These are phyloP conservation scores for Penicillium decumbens DNA, from an alignment of 2,329 filamentous ascomycete species.

Conservation along the genomic window DNA sequence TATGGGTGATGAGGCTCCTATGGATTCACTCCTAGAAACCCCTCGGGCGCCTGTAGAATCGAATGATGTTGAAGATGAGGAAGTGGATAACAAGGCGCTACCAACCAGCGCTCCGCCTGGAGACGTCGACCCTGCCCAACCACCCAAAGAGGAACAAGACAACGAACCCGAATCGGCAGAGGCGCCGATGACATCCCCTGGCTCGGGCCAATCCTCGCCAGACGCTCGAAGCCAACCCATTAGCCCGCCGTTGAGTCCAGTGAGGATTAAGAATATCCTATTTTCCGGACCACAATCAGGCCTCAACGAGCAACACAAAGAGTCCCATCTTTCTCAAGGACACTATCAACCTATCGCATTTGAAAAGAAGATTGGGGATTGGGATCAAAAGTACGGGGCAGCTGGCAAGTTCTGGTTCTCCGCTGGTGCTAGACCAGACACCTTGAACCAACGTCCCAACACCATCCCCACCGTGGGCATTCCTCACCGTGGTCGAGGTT, in stretches of 20 bases:
- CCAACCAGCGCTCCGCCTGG: not conserved
- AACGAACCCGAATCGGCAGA: not conserved
- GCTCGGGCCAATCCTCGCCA: conserved; percentile 11
- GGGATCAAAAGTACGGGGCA: conserved; percentile 52
- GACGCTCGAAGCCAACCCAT: conserved; percentile 28
- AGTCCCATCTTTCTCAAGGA: conserved; percentile 35
- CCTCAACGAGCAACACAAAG: conserved; percentile 2
- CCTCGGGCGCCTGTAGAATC: conserved; percentile 12
- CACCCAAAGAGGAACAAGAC: not conserved
- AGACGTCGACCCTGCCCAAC: not conserved
- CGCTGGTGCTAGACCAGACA: conserved; percentile 5
- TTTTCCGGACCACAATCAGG: conserved; percentile 27
- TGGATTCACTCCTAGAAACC: conserved; percentile 13
- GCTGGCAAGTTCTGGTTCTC: conserved; percentile 46
- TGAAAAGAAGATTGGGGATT: conserved; percentile 44
- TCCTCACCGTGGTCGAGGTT: conserved; percentile 23
- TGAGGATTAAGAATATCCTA: conserved; percentile 45
- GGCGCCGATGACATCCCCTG: conserved; percentile 5
- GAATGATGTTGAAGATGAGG: conserved; percentile 11
- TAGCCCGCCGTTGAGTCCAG: conserved; percentile 40
- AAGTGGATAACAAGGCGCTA: conserved; percentile 4
- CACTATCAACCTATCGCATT: conserved; percentile 53
- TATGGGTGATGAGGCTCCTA: conserved; percentile 16
- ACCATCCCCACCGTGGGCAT: conserved; percentile 40
- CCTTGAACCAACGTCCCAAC: conserved; percentile 9